Evolutionary conservation across 352 stramenopile species (phyloP).

Genomic region (Phytophthora quininea): DNA sequence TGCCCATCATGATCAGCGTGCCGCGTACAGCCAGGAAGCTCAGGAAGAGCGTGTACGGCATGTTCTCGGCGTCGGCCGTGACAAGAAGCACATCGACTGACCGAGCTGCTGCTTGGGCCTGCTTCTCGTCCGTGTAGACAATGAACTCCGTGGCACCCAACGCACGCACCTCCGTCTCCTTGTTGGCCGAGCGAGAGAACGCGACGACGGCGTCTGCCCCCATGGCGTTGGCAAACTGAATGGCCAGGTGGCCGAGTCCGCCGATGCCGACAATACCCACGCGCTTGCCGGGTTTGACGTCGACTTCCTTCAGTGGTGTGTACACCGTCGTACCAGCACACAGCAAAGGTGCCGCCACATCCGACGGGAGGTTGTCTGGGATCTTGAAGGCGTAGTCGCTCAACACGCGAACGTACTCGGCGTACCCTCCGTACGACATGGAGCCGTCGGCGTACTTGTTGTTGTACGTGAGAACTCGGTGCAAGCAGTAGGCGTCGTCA

Average conservation of each 20-base stretch:
- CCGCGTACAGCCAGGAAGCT: slow-evolving; percentile 54
- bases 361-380: slow-evolving; percentile 60
- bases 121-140: slow-evolving; percentile 41
- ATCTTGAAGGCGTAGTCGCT: slow-evolving; percentile 67
- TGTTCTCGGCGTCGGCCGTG: slow-evolving; percentile 55
- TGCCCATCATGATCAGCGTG: slow-evolving; percentile 60
- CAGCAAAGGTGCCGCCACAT: slow-evolving; percentile 59
- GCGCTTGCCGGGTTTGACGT: slow-evolving; percentile 42
- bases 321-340: slow-evolving; percentile 83
- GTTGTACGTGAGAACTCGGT: slow-evolving; percentile 54
- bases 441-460: slow-evolving; percentile 40
- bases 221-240: slow-evolving; percentile 78
- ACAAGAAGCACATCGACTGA: slow-evolving; percentile 71
- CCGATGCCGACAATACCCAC: slow-evolving; percentile 78
- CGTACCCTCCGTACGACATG: slow-evolving; percentile 57
- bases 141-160: slow-evolving; percentile 64
- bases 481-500: slow-evolving; percentile 62
- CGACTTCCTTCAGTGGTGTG: slow-evolving; percentile 55
- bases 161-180: slow-evolving; percentile 46
- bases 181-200: slow-evolving; percentile 58
- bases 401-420: slow-evolving; percentile 59
- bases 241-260: slow-evolving; percentile 77
- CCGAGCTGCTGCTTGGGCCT: slow-evolving; percentile 13
- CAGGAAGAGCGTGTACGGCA: slow-evolving; percentile 49
- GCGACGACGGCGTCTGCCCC: slow-evolving; percentile 52